phyloP scores from a whole-genome alignment of 1,284 basidiomycete genomes.

The Cyathus olla region DNA sequence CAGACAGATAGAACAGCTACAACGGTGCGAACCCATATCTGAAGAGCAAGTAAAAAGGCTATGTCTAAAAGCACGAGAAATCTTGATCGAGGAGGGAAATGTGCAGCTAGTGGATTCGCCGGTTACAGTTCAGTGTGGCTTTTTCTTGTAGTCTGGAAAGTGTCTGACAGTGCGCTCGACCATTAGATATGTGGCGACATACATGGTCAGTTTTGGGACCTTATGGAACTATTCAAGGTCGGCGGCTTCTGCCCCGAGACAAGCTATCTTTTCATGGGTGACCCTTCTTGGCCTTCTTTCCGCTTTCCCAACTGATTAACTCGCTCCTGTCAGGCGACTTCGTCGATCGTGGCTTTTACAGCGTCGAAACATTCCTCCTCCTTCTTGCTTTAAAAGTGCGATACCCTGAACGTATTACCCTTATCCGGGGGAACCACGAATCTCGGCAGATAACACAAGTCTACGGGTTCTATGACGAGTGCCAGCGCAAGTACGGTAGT shows the following conservation, averaged over 20 bases:
- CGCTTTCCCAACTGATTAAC: neutral
- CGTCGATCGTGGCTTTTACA: constrained; percentile 99
- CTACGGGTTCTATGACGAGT: constrained; percentile 99
- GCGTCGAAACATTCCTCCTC: constrained; percentile 98
- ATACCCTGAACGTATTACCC: constrained; percentile 98
- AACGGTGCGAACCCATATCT: constrained; percentile 92
- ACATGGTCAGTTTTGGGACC: constrained; percentile 99
- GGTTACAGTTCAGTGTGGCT: constrained; percentile 79
- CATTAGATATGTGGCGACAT: constrained; percentile 96
- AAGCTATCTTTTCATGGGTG: constrained; percentile 99
- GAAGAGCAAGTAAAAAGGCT: constrained; percentile 94
- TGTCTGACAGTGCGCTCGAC: constrained; percentile 11
- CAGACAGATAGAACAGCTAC: constrained; percentile 90
- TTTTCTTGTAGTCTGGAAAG: constrained; percentile 1
- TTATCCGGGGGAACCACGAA: constrained; percentile 98
- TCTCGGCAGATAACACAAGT: constrained; percentile 99
- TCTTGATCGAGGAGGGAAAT: constrained; percentile 97
- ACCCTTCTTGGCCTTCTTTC: neutral
- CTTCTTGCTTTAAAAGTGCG: constrained; percentile 98
- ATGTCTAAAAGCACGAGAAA: constrained; percentile 96
- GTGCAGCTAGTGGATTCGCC: constrained; percentile 98
- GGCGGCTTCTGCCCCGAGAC: constrained; percentile 99
- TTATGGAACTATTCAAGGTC: constrained; percentile 99
- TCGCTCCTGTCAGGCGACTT: constrained; percentile 82
- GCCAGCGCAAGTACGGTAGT: constrained; percentile 99